Evolutionary conservation across 192 early-diverging fungal species (phyloP), one percentile per base, ranked within the genome.

Genomic region (Podila minutissima): DNA sequence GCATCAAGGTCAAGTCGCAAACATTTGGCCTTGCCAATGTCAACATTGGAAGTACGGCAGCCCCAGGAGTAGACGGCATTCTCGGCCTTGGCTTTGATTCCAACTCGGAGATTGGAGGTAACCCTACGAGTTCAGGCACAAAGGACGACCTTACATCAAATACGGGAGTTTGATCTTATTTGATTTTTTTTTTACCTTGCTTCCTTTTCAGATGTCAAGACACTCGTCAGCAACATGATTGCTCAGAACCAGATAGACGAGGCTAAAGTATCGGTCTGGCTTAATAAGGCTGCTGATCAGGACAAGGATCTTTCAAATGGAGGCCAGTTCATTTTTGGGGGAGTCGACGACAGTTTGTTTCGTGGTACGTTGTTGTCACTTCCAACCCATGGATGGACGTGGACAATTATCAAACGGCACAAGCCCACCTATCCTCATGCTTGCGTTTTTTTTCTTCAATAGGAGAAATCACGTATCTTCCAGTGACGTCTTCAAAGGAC

Each of bases 321-420:
- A 33, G 98, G 98, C 59, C 93, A 95, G 78, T 90, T 99, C 72
- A 86, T 93, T 31, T 94, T 99, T 85, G 98, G 98, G 50, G 97
- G 92, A 24, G 79, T 93, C 50, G 91, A 98, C 84, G 46, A 89
- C 66, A 85, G 84, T 33, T 93, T 90, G 74, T 96, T 89, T 83
- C 83, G 66, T 31, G 91, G 91, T 67, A 61, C 12, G 26, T 26
- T 4, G 24, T 55, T 55, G 4, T 55, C 4, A 5, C 8, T 26
- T 24, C 22, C 20, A n/a, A 55, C 24, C 24, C 53, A 19, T 33
- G 31, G 17, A 31, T 32, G 59, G 10, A 13, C 59, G 3, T 61
- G 12, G 6, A 61, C 2, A 9, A 71, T 79, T 29, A 60, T 88
- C 32, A 84, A 83, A 17, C 33, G 9, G 8, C 50, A 84, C 83